These are phyloP conservation scores for Tricholoma bakamatsutake DNA, from an alignment of 768 basidiomycete species.

Conservation along the genomic window DNA sequence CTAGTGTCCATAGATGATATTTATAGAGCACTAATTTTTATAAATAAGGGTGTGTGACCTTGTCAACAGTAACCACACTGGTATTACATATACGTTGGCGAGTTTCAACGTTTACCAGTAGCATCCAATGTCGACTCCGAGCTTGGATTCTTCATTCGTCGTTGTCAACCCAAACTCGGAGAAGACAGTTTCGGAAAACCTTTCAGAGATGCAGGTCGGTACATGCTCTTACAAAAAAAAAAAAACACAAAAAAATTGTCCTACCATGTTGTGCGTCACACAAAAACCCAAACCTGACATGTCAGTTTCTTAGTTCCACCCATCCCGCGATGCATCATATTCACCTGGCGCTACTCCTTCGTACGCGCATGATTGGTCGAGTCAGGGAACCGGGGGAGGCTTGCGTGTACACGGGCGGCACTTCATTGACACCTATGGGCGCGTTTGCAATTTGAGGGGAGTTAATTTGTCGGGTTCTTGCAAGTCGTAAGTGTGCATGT, in stretches of 20 bases:
- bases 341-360: slow-evolving; percentile 40
- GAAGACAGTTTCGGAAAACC: background rate
- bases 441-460: slow-evolving; percentile 77
- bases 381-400: slow-evolving; percentile 44
- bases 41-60: too few relatives aligned
- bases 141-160: slow-evolving; percentile 46
- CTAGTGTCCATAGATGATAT: too few relatives aligned
- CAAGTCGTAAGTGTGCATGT: slow-evolving; percentile 58
- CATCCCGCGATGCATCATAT: slow-evolving; percentile 42
- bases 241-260: too few relatives aligned
- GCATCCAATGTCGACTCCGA: slow-evolving; percentile 18
- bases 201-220: slow-evolving; percentile 5
- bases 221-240: too few relatives aligned
- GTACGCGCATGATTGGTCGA: slow-evolving; percentile 75
- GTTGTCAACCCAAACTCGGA: slow-evolving; percentile 29
- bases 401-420: slow-evolving; percentile 66
- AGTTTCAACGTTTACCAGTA: slow-evolving; percentile 3
- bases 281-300: background rate
- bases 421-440: slow-evolving; percentile 74
- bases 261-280: background rate
- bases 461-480: slow-evolving; percentile 80
- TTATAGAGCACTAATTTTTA: too few relatives aligned
- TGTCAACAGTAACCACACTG: too few relatives aligned
- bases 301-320: slow-evolving; percentile 27
- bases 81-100: background rate